Evolutionary conservation across 2,329 filamentous ascomycete genomes (phyloP), one percentile per base, ranked within the genome.

Genomic region (Venturia aucupariae): DNA sequence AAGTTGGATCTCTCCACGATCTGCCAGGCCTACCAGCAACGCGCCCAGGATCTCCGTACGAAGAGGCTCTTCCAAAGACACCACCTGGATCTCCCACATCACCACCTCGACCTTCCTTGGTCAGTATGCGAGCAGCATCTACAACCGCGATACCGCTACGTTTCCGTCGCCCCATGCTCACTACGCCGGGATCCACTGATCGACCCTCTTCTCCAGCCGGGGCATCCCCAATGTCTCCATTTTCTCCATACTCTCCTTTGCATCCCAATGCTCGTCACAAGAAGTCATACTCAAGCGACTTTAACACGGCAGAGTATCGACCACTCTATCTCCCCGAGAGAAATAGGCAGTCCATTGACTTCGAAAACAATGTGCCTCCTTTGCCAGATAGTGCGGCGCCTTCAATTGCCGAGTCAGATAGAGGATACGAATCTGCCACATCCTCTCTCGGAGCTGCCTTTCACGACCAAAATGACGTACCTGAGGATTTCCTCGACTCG

Each of bases 291-390:
- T 84, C 82, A 0, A 76, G 8, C 27, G 62, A 63, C 22, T 77
- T 4, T 81, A 84, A 67, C 84, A 84, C 71, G 79, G 51, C 51
- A 11, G 76, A 66, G 75, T 75, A 55, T 70, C 87, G 89, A 68
- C 92, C 92, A 0, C 78, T 97, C 10, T 93, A 90, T 75, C 85
- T 96, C 27, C 84, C 96, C 7, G 90, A 95, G 73, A 86, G 80
- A 38, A 84, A 81, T 68, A 76, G 77, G 22, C 80, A 81, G 69
- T 71, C 73, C 22, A 70, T 76, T 73, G 67, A 72, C 78, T 67
- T 78, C 78, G 75, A 76, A 32, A 72, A 80, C 51, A 70, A 77
- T 3, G 73, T 85, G 1, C 83, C 84, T 7, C 81, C 80, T 35
- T 75, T 86, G 17, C 81, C 79, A 15, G 75, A 76, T 0, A 81